Evolutionary conservation across 768 basidiomycete species (phyloP).

Genomic region (Tulasnella sp.): DNA sequence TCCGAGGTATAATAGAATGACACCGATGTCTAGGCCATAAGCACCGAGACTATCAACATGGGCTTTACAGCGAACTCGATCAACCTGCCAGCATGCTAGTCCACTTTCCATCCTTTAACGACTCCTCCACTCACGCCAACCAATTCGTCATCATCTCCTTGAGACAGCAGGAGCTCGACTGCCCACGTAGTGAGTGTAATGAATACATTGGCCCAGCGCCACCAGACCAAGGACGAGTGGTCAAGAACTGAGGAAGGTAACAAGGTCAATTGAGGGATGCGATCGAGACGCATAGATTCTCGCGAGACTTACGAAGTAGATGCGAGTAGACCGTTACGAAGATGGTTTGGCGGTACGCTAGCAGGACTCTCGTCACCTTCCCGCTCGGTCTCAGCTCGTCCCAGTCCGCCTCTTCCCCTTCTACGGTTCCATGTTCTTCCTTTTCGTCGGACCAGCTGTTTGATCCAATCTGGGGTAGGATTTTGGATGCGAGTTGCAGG

Average conservation of each 20-base stretch:
- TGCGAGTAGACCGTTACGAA: slow-evolving; percentile 87
- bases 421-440: slow-evolving; percentile 32
- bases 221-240: slow-evolving; percentile 91
- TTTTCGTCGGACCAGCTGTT: slow-evolving; percentile 72
- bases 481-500: slow-evolving; percentile 74
- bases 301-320: slow-evolving; percentile 60
- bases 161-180: slow-evolving; percentile 72
- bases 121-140: background rate
- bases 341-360: slow-evolving; percentile 80
- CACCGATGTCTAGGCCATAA: too few species aligned
- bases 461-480: slow-evolving; percentile 78
- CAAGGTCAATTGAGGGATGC: background rate
- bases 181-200: slow-evolving; percentile 82
- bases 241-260: slow-evolving; percentile 58
- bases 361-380: slow-evolving; percentile 63
- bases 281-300: background rate
- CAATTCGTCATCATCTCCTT: slow-evolving; percentile 52
- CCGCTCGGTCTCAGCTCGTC: slow-evolving; percentile 54
- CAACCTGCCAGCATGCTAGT: background rate
- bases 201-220: slow-evolving; percentile 89
- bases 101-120: slow-evolving; percentile 22
- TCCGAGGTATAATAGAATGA: background rate
- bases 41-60: background rate
- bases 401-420: slow-evolving; percentile 15
- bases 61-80: background rate